Percentiles rank a stretch among this genome's conserved stretches.
Evolutionary conservation across 768 basidiomycete genomes (phyloP).

Genomic region (Tylopilus intermedius): DNA sequence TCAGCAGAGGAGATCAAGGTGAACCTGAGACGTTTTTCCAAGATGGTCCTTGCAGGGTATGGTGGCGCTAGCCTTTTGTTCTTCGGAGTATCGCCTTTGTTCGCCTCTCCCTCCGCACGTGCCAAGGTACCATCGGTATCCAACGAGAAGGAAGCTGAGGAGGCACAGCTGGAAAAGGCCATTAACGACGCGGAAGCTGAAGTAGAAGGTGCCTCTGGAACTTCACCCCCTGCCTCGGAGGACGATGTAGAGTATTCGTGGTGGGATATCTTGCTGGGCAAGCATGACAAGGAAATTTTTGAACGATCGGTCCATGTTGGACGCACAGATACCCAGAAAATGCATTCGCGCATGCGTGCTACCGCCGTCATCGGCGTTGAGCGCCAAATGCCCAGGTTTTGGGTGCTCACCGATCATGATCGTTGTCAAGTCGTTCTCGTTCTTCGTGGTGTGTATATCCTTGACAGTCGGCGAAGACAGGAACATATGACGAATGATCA

Average conservation of each 20-base stretch:
- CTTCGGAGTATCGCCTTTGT: constrained; percentile 57
- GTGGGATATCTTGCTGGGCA: constrained; percentile 80
- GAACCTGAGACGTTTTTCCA: constrained; percentile 73
- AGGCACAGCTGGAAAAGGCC: constrained; percentile 57
- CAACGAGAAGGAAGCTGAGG: constrained; percentile 50
- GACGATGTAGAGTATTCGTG: constrained; percentile 53
- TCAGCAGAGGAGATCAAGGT: constrained; percentile 52
- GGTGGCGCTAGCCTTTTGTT: constrained; percentile 78
- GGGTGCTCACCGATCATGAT: constrained; percentile 80
- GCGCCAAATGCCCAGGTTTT: constrained; percentile 75
- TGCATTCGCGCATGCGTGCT: constrained; percentile 41
- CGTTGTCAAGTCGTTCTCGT: constrained; percentile 73
- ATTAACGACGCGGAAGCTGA: constrained; percentile 71
- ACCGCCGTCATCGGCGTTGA: constrained; percentile 64
- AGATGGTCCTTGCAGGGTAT: constrained; percentile 80
- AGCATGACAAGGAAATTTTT: constrained; percentile 80
- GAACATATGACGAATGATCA: constrained; percentile 3
- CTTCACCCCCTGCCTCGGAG: constrained; percentile 20
- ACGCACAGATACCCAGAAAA: constrained; percentile 13
- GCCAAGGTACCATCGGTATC: constrained; percentile 24
- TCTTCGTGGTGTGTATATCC: constrained; percentile 45
- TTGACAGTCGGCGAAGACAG: background rate
- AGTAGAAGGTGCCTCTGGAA: constrained; percentile 38
- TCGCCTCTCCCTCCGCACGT: constrained; percentile 24
- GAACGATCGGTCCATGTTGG: constrained; percentile 47